Evolutionary conservation across 2,329 filamentous ascomycete species (phyloP).

Genomic region (Exophiala sideris): DNA sequence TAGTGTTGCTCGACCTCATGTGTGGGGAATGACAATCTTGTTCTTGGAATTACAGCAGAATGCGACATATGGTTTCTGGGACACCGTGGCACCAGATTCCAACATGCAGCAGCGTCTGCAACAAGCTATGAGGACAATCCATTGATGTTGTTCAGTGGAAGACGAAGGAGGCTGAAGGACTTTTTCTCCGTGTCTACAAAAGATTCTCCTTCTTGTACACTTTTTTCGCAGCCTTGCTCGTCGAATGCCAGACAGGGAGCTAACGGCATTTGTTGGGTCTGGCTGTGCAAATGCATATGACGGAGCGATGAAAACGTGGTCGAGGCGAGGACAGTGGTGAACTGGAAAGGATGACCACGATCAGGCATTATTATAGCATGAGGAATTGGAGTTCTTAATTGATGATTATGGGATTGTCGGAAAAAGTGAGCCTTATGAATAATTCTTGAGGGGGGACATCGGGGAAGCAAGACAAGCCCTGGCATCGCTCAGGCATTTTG

Average conservation of each 20-base stretch:
- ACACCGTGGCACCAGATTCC: conserved; percentile 36
- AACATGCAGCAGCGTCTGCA: conserved; percentile 24
- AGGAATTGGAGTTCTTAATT: conserved; percentile 21
- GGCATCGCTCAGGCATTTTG: not conserved
- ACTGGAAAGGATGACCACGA: conserved; percentile 4
- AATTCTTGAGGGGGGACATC: conserved; percentile 8
- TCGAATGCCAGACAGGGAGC: conserved; percentile 1
- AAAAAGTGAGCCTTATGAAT: conserved; percentile 19
- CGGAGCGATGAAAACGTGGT: conserved; percentile 11
- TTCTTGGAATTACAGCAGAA: conserved; percentile 89
- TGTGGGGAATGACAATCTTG: conserved; percentile 89
- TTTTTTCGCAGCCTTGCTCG: conserved; percentile 14
- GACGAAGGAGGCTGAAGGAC: not conserved
- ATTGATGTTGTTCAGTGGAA: conserved; percentile 10
- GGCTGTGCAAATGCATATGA: conserved; percentile 18
- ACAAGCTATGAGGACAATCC: conserved; percentile 22
- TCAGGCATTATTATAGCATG: conserved; percentile 19
- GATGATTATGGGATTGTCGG: conserved; percentile 9
- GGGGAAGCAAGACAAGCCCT: not conserved
- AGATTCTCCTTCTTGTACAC: conserved; percentile 24
- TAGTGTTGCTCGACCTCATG: conserved; percentile 85
- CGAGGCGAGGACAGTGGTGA: conserved; percentile 2
- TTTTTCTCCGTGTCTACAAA: conserved; percentile 1
- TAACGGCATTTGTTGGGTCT: conserved; percentile 15
- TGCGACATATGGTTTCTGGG: conserved; percentile 85